These are phyloP conservation scores for Aspergillaceae sp. DNA, from an alignment of 2,329 filamentous ascomycete genomes.

Conservation along the genomic window DNA sequence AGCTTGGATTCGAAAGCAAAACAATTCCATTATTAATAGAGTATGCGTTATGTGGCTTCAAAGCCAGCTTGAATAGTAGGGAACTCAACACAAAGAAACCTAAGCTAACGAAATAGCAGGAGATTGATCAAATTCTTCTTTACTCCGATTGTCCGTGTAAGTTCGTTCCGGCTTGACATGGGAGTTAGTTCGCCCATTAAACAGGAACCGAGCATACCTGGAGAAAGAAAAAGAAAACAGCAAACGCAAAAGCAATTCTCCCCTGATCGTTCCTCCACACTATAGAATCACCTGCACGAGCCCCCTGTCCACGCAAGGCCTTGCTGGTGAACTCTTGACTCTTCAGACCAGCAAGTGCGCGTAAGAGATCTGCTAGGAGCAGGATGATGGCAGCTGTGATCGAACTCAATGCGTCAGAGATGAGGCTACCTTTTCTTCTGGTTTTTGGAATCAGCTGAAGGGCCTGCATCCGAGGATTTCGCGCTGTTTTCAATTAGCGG, in stretches of 20 bases:
- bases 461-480: too few relatives aligned
- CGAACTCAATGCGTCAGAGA: slow-evolving; percentile 57
- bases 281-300: slow-evolving; percentile 97
- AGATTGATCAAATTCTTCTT: too few relatives aligned
- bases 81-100: too few relatives aligned
- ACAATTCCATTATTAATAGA: too few relatives aligned
- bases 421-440: too few relatives aligned
- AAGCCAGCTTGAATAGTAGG: too few relatives aligned
- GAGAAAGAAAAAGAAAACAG: neutral
- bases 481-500: too few relatives aligned
- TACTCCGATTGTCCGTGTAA: neutral
- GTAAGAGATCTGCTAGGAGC: slow-evolving; percentile 68
- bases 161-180: neutral
- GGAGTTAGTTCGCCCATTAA: neutral
- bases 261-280: neutral
- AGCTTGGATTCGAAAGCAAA: too few relatives aligned
- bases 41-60: too few relatives aligned
- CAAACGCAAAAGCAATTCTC: neutral
- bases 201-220: neutral
- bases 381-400: slow-evolving; percentile 82
- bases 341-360: slow-evolving; percentile 44
- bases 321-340: slow-evolving; percentile 55
- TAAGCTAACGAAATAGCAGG: too few relatives aligned
- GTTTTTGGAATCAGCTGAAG: too few relatives aligned
- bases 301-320: slow-evolving; percentile 84